Percentiles rank a stretch among this genome's conserved stretches.
These are phyloP conservation scores for Pythium coloratum DNA, from an alignment of 352 stramenopile genomes.

Conservation along the genomic window DNA sequence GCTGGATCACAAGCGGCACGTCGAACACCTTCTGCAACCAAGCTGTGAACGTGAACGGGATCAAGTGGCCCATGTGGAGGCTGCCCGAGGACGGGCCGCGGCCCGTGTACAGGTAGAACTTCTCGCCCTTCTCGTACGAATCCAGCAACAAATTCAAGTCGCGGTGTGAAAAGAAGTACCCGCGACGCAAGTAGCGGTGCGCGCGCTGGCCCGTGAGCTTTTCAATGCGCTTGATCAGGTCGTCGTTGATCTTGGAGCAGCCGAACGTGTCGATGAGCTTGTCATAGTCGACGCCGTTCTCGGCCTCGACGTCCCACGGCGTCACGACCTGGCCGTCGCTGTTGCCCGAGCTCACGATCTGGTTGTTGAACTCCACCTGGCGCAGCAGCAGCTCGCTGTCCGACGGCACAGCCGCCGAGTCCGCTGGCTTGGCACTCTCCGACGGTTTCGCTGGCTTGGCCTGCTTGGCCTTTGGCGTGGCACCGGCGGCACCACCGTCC, in stretches of 20 bases:
- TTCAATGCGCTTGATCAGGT: conserved; percentile 95
- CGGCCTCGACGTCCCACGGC: conserved; percentile 93
- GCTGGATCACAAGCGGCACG: conserved; percentile 99
- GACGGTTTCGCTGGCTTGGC: conserved; percentile 53
- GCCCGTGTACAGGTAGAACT: conserved; percentile 99
- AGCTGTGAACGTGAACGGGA: conserved; percentile 99
- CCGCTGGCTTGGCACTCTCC: conserved; percentile 66
- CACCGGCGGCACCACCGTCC: conserved; percentile 18
- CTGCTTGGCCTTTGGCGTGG: conserved; percentile 32
- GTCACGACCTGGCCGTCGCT: conserved; percentile 84
- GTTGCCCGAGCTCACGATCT: conserved; percentile 52
- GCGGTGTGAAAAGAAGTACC: conserved; percentile 99
- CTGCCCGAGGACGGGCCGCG: conserved; percentile 95
- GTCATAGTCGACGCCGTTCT: conserved; percentile 98
- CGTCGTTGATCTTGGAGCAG: conserved; percentile 91
- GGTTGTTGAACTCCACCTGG: conserved; percentile 74
- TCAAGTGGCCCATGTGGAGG: conserved; percentile 99
- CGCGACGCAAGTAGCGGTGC: conserved; percentile 97
- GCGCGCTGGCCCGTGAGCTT: conserved; percentile 91
- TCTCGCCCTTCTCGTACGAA: conserved; percentile 94
- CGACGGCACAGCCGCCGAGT: conserved; percentile 59
- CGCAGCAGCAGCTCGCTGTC: conserved; percentile 63
- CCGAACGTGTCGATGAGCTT: conserved; percentile 99
- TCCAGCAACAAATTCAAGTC: conserved; percentile 97
- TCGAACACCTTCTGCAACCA: conserved; percentile 99